Evolutionary conservation across 2,329 filamentous ascomycete genomes (phyloP).

Genomic region (Penicillium sp.): DNA sequence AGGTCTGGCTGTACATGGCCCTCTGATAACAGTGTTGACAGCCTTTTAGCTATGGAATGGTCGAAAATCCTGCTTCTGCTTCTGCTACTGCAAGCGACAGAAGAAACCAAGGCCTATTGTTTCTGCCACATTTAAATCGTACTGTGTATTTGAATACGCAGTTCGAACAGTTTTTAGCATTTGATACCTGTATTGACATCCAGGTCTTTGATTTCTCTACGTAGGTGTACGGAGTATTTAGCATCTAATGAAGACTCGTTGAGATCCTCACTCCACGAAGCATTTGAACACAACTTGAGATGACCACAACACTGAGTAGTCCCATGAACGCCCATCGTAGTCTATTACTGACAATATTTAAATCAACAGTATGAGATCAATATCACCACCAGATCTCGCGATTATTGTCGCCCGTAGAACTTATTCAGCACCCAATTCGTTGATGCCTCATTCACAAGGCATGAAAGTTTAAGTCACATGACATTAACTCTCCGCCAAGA

Average conservation of each 20-base stretch:
- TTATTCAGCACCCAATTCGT: not conserved
- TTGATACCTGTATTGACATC: not conserved
- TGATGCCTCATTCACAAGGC: conserved; percentile 9
- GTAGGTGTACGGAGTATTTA: not conserved
- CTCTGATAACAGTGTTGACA: conserved; percentile 2
- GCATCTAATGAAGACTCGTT: not conserved
- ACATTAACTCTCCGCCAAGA: conserved; percentile 18
- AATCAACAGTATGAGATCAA: not conserved
- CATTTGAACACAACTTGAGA: not conserved
- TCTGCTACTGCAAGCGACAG: not conserved
- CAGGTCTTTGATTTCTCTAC: not conserved
- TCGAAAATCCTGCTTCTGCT: conserved; percentile 5
- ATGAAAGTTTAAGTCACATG: conserved; percentile 11
- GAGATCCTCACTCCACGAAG: not conserved
- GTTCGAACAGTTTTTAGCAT: not conserved
- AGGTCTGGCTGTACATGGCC: conserved; percentile 1
- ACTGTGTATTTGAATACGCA: not conserved
- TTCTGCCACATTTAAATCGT: conserved; percentile 1
- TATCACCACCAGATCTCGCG: not conserved
- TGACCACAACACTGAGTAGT: not conserved
- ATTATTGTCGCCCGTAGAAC: not conserved
- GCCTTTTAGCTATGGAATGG: conserved; percentile 6
- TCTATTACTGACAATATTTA: not conserved
- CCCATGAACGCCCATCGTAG: not conserved
- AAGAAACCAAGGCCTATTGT: not conserved